phyloP scores from a whole-genome alignment of 2,329 filamentous ascomycete species.

The Apiospora marii region DNA sequence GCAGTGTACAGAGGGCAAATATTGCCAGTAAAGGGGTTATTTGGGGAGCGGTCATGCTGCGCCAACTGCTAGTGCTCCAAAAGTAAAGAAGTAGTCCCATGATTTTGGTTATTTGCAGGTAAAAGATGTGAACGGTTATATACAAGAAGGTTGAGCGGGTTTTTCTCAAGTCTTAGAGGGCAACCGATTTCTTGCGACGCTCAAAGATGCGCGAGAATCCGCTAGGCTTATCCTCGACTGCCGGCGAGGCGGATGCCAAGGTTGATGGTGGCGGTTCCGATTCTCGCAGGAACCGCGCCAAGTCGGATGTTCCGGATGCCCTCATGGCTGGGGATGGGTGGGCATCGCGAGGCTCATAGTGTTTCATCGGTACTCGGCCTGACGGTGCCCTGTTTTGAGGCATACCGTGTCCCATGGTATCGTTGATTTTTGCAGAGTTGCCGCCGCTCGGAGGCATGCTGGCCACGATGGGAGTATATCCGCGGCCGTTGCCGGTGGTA shows the following conservation, averaged over 20 bases:
- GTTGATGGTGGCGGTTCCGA: constrained; percentile 67
- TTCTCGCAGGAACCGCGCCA: constrained; percentile 76
- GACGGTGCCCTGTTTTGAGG: constrained; percentile 34
- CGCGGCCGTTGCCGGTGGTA: constrained; percentile 45
- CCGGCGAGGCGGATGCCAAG: constrained; percentile 38
- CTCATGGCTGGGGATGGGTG: constrained; percentile 51
- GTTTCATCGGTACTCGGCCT: constrained; percentile 61
- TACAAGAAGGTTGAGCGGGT: neutral
- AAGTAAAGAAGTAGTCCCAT: neutral
- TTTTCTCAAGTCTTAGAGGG: constrained; percentile 34
- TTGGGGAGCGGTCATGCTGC: neutral
- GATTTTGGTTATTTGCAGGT: constrained; percentile 5
- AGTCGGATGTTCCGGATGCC: constrained; percentile 73
- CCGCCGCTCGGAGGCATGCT: constrained; percentile 56
- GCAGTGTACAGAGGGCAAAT: neutral
- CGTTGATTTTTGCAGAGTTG: constrained; percentile 44
- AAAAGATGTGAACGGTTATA: constrained; percentile 1
- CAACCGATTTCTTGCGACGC: constrained; percentile 56
- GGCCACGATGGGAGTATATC: constrained; percentile 62
- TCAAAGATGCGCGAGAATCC: constrained; percentile 58
- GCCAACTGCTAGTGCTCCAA: neutral
- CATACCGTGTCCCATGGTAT: constrained; percentile 34
- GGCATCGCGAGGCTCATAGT: constrained; percentile 62
- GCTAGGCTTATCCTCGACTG: constrained; percentile 46
- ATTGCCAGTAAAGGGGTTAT: neutral